phyloP scores from a whole-genome alignment of 192 early-diverging fungal genomes.

The Lunasporangiospora selenospora region DNA sequence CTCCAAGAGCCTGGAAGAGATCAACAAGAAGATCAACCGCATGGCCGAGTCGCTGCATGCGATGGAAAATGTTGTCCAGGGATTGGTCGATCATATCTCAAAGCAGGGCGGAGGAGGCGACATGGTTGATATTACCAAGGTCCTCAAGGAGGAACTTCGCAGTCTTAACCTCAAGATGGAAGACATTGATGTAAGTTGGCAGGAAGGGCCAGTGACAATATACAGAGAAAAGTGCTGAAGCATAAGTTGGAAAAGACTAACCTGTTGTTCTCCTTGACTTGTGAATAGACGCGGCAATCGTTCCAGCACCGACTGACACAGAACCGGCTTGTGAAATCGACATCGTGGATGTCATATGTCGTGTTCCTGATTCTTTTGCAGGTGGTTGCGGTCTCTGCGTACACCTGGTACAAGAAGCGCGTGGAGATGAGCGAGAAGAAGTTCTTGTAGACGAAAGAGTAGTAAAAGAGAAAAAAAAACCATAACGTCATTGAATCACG shows the following conservation, averaged over 20 bases:
- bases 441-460: conserved; percentile 42
- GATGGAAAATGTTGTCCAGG: conserved; percentile 47
- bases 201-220: too few species aligned
- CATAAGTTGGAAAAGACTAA: too few species aligned
- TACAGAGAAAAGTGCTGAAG: too few species aligned
- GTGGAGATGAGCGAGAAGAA: conserved; percentile 41
- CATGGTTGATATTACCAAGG: conserved; percentile 14
- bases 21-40: conserved; percentile 20
- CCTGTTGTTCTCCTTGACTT: neutral
- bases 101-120: conserved; percentile 10
- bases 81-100: conserved; percentile 34
- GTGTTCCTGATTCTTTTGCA: conserved; percentile 37
- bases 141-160: conserved; percentile 32
- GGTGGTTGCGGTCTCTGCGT: conserved; percentile 24
- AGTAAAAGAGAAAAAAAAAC: too few species aligned
- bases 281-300: conserved; percentile 13
- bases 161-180: conserved; percentile 44
- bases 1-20: conserved; percentile 13
- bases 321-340: conserved; percentile 31
- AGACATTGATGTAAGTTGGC: conserved; percentile 27
- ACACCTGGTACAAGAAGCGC: conserved; percentile 45
- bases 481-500: too few species aligned
- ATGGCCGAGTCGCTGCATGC: conserved; percentile 38
- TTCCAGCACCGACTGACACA: conserved; percentile 40
- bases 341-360: conserved; percentile 31